phyloP scores from a whole-genome alignment of 75 land plant genomes.

The Larix kaempferi region DNA sequence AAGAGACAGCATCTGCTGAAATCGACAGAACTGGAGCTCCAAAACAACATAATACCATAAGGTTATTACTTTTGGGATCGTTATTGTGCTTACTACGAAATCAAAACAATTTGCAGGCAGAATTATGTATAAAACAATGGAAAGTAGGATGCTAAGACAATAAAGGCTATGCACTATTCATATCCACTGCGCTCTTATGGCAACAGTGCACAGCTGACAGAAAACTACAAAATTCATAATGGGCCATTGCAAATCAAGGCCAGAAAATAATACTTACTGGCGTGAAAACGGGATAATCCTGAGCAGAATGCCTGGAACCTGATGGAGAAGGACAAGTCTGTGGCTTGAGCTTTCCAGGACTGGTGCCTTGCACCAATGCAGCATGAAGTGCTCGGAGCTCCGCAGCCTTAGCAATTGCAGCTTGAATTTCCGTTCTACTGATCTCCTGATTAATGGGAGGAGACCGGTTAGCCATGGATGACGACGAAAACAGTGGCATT shows the following conservation, averaged over 20 bases:
- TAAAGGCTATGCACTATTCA: neutral
- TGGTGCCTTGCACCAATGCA: constrained; percentile 18
- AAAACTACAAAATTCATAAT: neutral
- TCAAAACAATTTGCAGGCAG: neutral
- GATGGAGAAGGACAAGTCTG: constrained; percentile 14
- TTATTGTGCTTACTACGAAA: neutral
- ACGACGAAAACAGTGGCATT: no score
- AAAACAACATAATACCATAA: neutral
- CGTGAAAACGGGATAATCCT: constrained; percentile 58
- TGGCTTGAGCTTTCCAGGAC: constrained; percentile 11
- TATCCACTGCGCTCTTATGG: neutral
- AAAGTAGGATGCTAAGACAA: neutral
- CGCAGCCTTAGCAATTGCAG: constrained; percentile 62
- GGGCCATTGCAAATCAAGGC: neutral
- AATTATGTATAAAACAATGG: neutral
- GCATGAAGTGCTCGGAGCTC: constrained; percentile 62
- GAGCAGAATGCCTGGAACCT: constrained; percentile 30
- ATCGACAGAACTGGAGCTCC: neutral
- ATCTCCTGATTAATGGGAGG: constrained; percentile 10
- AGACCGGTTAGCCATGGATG: neutral
- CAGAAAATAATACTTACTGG: constrained; percentile 20
- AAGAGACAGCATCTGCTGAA: constrained; percentile 2
- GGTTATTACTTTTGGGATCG: neutral
- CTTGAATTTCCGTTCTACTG: constrained; percentile 47
- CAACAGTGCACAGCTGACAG: neutral